A percentile compares a stretch with the other conserved stretches of the same genome.
phyloP scores from a whole-genome alignment of 495 filamentous ascomycete genomes.

The Tuber microsphaerosporum region DNA sequence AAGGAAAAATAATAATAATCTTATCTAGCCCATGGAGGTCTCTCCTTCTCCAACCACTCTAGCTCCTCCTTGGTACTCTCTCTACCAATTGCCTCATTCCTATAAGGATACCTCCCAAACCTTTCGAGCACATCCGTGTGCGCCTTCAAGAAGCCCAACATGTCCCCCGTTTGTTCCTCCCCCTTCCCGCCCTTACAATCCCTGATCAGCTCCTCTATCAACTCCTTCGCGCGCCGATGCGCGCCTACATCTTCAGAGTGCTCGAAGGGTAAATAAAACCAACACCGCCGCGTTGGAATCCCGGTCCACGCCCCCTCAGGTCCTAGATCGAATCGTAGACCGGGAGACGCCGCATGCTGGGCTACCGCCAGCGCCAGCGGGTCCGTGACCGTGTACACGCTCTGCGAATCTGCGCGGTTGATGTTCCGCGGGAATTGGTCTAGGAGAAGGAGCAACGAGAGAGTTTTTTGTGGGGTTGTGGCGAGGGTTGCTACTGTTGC shows the following conservation, averaged over 20 bases:
- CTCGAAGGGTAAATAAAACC: slow-evolving; percentile 47
- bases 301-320: slow-evolving; percentile 15
- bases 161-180: slow-evolving; percentile 12
- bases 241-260: slow-evolving; percentile 45
- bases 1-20: background rate
- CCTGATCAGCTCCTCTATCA: slow-evolving; percentile 11
- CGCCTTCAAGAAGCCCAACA: background rate
- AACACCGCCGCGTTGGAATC: slow-evolving; percentile 29
- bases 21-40: slow-evolving; percentile 15
- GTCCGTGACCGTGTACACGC: slow-evolving; percentile 48
- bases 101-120: slow-evolving; percentile 43
- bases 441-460: slow-evolving; percentile 46
- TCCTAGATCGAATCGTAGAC: slow-evolving; percentile 21
- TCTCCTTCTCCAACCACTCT: slow-evolving; percentile 28
- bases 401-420: slow-evolving; percentile 42
- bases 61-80: slow-evolving; percentile 38
- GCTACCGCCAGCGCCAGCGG: slow-evolving; percentile 43
- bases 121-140: slow-evolving; percentile 26
- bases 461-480: slow-evolving; percentile 36
- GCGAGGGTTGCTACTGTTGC: slow-evolving; percentile 19
- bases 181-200: slow-evolving; percentile 13
- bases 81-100: slow-evolving; percentile 38
- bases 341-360: slow-evolving; percentile 8
- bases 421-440: slow-evolving; percentile 50
- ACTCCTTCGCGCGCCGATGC: slow-evolving; percentile 37